These are phyloP conservation scores for Amylocarpus encephaloides DNA, from an alignment of 2,329 filamentous ascomycete genomes.

Conservation along the genomic window DNA sequence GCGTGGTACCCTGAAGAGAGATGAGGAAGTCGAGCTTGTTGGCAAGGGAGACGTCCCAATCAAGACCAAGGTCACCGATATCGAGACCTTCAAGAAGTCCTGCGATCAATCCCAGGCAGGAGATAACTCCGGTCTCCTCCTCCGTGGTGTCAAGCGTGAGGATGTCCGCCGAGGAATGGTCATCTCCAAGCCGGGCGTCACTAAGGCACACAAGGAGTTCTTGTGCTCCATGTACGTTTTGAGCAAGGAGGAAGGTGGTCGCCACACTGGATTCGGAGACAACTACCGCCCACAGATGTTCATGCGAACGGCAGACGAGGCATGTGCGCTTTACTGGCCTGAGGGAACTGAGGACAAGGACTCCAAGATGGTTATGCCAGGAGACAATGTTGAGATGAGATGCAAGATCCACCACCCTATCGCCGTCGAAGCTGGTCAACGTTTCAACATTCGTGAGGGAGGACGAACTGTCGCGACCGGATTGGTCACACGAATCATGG, in stretches of 20 bases:
- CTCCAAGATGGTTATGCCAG: constrained; percentile 87
- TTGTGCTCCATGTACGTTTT: constrained; percentile 94
- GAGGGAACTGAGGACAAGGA: constrained; percentile 68
- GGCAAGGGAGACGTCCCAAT: constrained; percentile 76
- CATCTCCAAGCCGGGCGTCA: constrained; percentile 71
- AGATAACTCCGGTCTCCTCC: constrained; percentile 95
- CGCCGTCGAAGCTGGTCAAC: constrained; percentile 84
- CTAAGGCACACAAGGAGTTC: constrained; percentile 88
- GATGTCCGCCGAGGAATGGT: constrained; percentile 95
- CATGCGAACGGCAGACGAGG: constrained; percentile 84
- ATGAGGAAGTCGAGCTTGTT: constrained; percentile 89
- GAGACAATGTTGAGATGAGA: constrained; percentile 98
- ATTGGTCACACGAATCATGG: constrained; percentile 66
- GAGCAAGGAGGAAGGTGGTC: constrained; percentile 95
- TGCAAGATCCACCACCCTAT: constrained; percentile 78
- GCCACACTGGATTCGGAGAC: constrained; percentile 89
- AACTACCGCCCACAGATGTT: constrained; percentile 98
- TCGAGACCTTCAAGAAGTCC: constrained; percentile 99
- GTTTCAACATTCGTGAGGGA: constrained; percentile 98
- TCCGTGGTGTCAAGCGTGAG: constrained; percentile 93
- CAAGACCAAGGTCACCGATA: constrained; percentile 99
- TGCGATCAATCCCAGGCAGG: constrained; percentile 94
- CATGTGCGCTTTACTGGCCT: constrained; percentile 75
- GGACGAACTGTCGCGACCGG: constrained; percentile 83
- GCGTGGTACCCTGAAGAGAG: constrained; percentile 89